phyloP scores from a whole-genome alignment of 768 basidiomycete species.

The Amanita fuliginea region DNA sequence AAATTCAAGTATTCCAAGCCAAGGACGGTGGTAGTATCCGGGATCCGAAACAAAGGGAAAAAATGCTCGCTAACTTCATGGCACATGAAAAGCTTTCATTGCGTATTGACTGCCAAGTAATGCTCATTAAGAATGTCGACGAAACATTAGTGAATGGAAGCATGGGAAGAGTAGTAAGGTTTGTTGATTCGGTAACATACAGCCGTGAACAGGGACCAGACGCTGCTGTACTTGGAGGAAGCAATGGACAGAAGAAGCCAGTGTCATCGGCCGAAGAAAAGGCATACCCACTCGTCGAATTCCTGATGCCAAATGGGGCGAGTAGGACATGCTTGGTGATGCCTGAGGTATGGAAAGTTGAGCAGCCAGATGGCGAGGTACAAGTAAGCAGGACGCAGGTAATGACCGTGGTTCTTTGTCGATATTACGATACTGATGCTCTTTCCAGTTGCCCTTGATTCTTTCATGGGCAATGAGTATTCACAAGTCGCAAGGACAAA shows the following conservation, averaged over 20 bases:
- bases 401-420: not conserved
- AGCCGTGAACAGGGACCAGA: constrained; percentile 29
- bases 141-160: constrained; percentile 90
- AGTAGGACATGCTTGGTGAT: constrained; percentile 45
- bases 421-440: constrained; percentile 9
- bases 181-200: constrained; percentile 43
- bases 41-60: constrained; percentile 51
- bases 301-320: constrained; percentile 47
- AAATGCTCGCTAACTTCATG: constrained; percentile 86
- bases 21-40: constrained; percentile 50
- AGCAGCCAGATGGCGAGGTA: constrained; percentile 77
- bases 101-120: constrained; percentile 78
- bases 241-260: constrained; percentile 16
- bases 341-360: constrained; percentile 78
- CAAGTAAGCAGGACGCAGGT: constrained; percentile 78
- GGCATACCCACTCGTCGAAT: constrained; percentile 68
- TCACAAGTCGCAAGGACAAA: constrained; percentile 97
- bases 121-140: constrained; percentile 93
- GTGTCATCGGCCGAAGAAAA: constrained; percentile 12
- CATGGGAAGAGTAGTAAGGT: constrained; percentile 76
- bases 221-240: constrained; percentile 18
- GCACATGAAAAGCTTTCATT: constrained; percentile 62
- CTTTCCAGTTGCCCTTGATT: constrained; percentile 68
- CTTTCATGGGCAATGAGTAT: constrained; percentile 98
- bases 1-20: constrained; percentile 42